These are phyloP conservation scores for Calvatia gigantea DNA, from an alignment of 768 basidiomycete genomes.

Conservation along the genomic window DNA sequence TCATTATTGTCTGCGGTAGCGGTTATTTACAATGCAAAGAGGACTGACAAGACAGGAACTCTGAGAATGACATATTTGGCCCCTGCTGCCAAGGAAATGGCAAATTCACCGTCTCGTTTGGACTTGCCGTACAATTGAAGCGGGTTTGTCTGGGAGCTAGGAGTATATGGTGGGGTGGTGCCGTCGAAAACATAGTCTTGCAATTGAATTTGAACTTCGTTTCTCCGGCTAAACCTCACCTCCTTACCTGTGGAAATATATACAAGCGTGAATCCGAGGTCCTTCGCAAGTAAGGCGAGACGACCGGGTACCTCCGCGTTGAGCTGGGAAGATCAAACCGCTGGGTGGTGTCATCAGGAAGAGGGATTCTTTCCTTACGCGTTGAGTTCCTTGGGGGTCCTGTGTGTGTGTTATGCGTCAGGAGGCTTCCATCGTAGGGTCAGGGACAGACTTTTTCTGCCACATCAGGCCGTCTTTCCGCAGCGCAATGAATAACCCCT, in stretches of 20 bases:
- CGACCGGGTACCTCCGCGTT: conserved; percentile 75
- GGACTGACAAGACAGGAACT: conserved; percentile 81
- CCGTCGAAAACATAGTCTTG: conserved; percentile 96
- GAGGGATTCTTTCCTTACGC: conserved; percentile 36
- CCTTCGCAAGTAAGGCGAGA: conserved; percentile 64
- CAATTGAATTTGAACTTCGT: neutral
- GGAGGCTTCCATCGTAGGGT: neutral
- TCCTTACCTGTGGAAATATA: conserved; percentile 86
- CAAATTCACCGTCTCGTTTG: conserved; percentile 85
- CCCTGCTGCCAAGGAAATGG: conserved; percentile 56
- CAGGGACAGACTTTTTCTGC: conserved; percentile 70
- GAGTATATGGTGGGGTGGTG: conserved; percentile 84
- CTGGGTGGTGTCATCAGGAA: neutral
- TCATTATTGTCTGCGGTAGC: conserved; percentile 9
- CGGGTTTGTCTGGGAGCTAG: conserved; percentile 71
- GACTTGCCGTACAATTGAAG: conserved; percentile 85
- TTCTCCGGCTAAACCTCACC: neutral
- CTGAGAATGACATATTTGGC: conserved; percentile 70
- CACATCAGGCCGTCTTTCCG: conserved; percentile 89
- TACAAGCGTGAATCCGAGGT: conserved; percentile 65
- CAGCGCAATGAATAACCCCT: conserved; percentile 95
- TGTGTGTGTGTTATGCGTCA: conserved; percentile 21
- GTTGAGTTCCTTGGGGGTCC: conserved; percentile 67
- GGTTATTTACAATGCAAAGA: neutral
- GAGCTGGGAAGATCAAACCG: conserved; percentile 43